These are phyloP conservation scores for Phytopythium boreale DNA, from an alignment of 352 stramenopile species.

Conservation along the genomic window DNA sequence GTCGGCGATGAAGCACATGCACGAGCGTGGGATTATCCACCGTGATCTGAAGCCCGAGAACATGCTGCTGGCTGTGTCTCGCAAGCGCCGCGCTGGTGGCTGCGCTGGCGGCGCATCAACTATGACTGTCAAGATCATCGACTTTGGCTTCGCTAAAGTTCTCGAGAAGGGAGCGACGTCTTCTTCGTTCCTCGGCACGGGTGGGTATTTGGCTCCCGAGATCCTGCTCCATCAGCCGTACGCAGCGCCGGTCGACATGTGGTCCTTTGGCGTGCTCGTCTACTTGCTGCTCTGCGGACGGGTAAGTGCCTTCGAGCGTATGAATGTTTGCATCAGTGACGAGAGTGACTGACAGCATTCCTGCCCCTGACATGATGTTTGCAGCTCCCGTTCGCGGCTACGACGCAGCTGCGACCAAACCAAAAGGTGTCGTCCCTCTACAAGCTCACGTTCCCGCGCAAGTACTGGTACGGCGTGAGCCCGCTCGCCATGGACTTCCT, in stretches of 20 bases:
- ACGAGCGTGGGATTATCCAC: constrained; percentile 64
- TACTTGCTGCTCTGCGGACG: constrained; percentile 97
- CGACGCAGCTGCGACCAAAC: constrained; percentile 50
- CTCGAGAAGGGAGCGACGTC: constrained; percentile 47
- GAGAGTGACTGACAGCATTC: background rate
- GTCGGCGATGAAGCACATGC: constrained; percentile 73
- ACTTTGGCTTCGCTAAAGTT: constrained; percentile 97
- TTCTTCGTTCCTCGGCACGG: constrained; percentile 76
- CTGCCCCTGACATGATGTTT: background rate
- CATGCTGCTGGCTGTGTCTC: constrained; percentile 48
- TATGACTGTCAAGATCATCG: constrained; percentile 96
- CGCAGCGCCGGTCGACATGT: constrained; percentile 94
- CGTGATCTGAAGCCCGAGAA: constrained; percentile 80
- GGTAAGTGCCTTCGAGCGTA: constrained; percentile 34
- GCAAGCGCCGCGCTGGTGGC: constrained; percentile 10
- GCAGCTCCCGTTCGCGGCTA: constrained; percentile 61
- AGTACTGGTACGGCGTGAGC: constrained; percentile 74
- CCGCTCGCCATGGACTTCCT: constrained; percentile 56
- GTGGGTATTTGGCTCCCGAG: constrained; percentile 96
- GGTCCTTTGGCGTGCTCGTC: constrained; percentile 95
- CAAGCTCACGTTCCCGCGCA: constrained; percentile 64
- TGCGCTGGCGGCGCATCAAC: background rate
- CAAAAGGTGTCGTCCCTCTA: constrained; percentile 66
- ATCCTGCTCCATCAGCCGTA: constrained; percentile 96
- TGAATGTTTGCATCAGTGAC: background rate